Evolutionary conservation across 352 stramenopile genomes (phyloP).

Genomic region (Globisporangium nodosum): DNA sequence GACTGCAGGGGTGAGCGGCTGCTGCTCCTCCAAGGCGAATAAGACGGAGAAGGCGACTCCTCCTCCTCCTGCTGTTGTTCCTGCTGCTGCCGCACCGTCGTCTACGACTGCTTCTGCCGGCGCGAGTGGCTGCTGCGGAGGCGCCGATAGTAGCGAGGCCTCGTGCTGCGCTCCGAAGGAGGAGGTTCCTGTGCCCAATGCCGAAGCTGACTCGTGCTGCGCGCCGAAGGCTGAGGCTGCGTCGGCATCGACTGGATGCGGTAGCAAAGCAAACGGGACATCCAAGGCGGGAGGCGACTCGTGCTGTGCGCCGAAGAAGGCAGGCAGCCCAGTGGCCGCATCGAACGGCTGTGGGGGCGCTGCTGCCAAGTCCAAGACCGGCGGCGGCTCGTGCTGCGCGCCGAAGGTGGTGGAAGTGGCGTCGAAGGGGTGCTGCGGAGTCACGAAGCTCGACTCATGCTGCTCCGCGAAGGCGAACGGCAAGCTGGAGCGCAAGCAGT

Average conservation of each 20-base stretch:
- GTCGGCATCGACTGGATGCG: not conserved
- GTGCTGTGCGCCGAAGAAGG: slow-evolving; percentile 3
- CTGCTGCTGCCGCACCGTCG: not conserved
- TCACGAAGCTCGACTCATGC: not conserved
- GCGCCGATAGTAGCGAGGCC: not conserved
- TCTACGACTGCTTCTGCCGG: not conserved
- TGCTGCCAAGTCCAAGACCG: not conserved
- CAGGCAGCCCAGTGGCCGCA: not conserved
- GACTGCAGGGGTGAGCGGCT: not conserved
- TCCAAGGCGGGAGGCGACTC: not conserved
- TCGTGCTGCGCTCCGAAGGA: not conserved
- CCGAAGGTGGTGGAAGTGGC: not conserved
- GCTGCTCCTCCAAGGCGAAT: slow-evolving; percentile 16
- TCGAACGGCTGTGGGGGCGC: not conserved
- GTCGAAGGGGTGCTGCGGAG: slow-evolving; percentile 1
- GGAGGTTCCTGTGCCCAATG: not conserved
- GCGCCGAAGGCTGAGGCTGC: not conserved
- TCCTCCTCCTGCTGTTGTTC: not conserved
- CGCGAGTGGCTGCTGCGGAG: not conserved
- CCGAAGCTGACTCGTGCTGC: not conserved
- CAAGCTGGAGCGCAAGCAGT: not conserved
- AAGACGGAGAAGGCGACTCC: not conserved
- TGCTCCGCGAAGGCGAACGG: slow-evolving; percentile 1
- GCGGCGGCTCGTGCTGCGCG: slow-evolving; percentile 1
- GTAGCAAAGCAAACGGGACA: not conserved